Conservation (phyloP, 805 yeast species). For the Saccharomyces mikatae region DNA sequence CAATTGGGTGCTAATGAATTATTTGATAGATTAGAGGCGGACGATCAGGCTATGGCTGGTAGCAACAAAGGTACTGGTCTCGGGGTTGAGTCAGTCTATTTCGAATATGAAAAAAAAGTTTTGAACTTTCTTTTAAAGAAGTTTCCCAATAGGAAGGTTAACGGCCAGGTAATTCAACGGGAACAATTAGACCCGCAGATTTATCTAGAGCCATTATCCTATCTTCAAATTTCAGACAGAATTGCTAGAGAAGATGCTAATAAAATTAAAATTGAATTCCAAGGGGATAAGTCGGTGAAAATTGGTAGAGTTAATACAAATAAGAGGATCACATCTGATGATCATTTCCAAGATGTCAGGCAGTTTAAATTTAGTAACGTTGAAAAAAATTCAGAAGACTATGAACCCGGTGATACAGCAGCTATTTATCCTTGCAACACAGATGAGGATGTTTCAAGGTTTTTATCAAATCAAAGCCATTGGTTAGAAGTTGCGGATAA, state of each 20-base stretch:
- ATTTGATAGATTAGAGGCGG: slow-evolving; percentile 75
- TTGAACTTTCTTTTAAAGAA: slow-evolving; percentile 30
- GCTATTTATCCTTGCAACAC: slow-evolving; percentile 71
- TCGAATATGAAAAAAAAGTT: slow-evolving; percentile 59
- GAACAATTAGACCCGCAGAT: slow-evolving; percentile 16
- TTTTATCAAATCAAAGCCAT: slow-evolving; percentile 55
- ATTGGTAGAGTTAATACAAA: slow-evolving; percentile 45
- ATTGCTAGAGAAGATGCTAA: background rate
- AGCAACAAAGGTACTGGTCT: slow-evolving; percentile 28
- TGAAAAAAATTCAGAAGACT: slow-evolving; percentile 26
- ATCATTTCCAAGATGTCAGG: slow-evolving; percentile 89
- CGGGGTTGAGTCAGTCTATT: slow-evolving; percentile 62
- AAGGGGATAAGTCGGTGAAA: slow-evolving; percentile 14
- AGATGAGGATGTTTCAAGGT: slow-evolving; percentile 49
- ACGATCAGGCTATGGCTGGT: slow-evolving; percentile 74
- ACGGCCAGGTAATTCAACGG: slow-evolving; percentile 11
- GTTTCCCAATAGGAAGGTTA: slow-evolving; percentile 31
- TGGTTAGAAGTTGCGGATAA: slow-evolving; percentile 70
- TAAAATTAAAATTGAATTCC: slow-evolving; percentile 4
- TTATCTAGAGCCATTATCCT: slow-evolving; percentile 24
- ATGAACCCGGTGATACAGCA: slow-evolving; percentile 74
- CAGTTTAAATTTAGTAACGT: slow-evolving; percentile 39
- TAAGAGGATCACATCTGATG: slow-evolving; percentile 52
- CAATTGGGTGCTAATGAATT: slow-evolving; percentile 79
- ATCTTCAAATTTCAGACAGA: slow-evolving; percentile 8